Conservation (phyloP, 768 basidiomycete genomes). For the Collybiopsis luxurians region DNA sequence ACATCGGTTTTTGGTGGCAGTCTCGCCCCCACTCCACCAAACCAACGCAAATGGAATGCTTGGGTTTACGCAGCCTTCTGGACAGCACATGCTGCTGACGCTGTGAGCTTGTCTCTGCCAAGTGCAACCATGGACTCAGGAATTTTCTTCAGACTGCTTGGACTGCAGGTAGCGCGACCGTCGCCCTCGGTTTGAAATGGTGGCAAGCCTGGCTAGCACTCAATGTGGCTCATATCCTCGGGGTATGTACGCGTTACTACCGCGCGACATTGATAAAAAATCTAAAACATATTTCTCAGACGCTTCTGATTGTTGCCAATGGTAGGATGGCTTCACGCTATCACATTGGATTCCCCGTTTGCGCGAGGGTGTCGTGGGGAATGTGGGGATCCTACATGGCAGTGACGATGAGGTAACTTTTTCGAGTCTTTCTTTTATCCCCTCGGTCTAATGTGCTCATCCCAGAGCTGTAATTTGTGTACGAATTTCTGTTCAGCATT, state of each 20-base stretch:
- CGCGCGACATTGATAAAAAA: background rate
- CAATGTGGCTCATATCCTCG: constrained; percentile 11
- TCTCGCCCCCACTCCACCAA: constrained; percentile 11
- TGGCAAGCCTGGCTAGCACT: constrained; percentile 13
- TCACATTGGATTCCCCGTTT: constrained; percentile 11
- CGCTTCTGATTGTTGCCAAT: constrained; percentile 10
- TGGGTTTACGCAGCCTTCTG: constrained; percentile 10
- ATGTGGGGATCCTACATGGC: constrained; percentile 14
- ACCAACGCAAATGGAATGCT: constrained; percentile 10
- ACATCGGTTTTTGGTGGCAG: background rate
- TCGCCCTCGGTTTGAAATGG: constrained; percentile 10
- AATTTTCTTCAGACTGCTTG: background rate
- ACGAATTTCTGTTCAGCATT: background rate
- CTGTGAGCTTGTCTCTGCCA: background rate
- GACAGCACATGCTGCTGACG: constrained; percentile 11
- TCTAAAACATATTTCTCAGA: background rate
- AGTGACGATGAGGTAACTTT: constrained; percentile 7
- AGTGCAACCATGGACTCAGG: background rate
- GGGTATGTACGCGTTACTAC: constrained; percentile 1
- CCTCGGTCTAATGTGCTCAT: background rate
- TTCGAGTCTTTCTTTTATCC: background rate
- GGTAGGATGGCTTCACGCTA: constrained; percentile 12
- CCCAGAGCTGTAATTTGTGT: constrained; percentile 11
- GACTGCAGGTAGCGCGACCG: constrained; percentile 7
- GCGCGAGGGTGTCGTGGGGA: constrained; percentile 11